These are phyloP conservation scores for barley (Hordeum vulgare) DNA, from an alignment of 176 grass and related monocot species.

Conservation along the genomic window MorexV3_pseudomolecules_assembly NC_058522.1:447035165-447035664, in stretches of 20 bases:
- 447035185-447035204: conserved; percentile 71
- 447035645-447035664: conserved; percentile 79
- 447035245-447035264: conserved; percentile 82
- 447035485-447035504: conserved; percentile 74
- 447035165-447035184: conserved; percentile 83
- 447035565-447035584: conserved; percentile 80
- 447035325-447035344: not conserved
- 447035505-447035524: conserved; percentile 75
- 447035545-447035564: conserved; percentile 93
- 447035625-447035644: conserved; percentile 78
- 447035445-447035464: conserved; percentile 47
- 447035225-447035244: conserved; percentile 64
- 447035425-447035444: conserved; percentile 74
- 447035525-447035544: conserved; percentile 87
- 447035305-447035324: not conserved
- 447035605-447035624: conserved; percentile 73
- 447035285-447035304: not conserved
- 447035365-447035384: conserved; percentile 71
- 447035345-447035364: not conserved
- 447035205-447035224: conserved; percentile 67
- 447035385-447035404: conserved; percentile 76
- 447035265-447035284: conserved; percentile 25
- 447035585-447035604: conserved; percentile 91
- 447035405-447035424: conserved; percentile 72
- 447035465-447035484: conserved; percentile 83